Evolutionary conservation across 2,329 filamentous ascomycete species (phyloP), one percentile per base, ranked within the genome.

Genomic region (Truncatella angustata): DNA sequence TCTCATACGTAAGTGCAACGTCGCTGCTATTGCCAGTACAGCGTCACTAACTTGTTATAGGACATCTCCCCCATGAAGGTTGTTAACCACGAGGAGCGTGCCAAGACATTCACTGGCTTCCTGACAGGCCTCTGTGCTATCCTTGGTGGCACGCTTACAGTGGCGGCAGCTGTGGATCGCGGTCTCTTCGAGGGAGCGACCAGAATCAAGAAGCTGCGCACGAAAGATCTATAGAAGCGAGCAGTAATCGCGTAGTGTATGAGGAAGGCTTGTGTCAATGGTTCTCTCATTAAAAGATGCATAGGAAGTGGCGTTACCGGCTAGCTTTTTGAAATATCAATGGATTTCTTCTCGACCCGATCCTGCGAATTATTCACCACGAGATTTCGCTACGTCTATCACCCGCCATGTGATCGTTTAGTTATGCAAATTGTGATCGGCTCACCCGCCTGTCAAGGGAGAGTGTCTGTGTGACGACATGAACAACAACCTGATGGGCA

Each of bases 1-100:
- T 99, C 76, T 96, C 91, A 59, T 99, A 99, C 63, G 90, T 92
- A 78, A 82, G 88, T 82, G n/a, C n/a, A n/a, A n/a, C n/a, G n/a
- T n/a, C n/a, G n/a, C n/a, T n/a, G n/a, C n/a, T n/a, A n/a, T n/a
- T n/a, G n/a, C n/a, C n/a, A n/a, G n/a, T n/a, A n/a, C n/a, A n/a
- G n/a, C n/a, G n/a, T 26, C 35, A 49, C 65, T 70, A 50, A 63
- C 43, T 40, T 3, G 16, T 35, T 1, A 32, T 50, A 92, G 88
- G 94, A 99, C 64, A 99, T 99, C 70, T 97, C 93, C 2, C 94
- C 94, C 4, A 99, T 99, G 94, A 99, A 97, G 76, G 93, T 99
- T 55, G 88, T 99, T 73, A 99, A 99, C 77, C 88, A 92, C 51
- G 95, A 99, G 75, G 87, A 90, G 60, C 84, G 90, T 43, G 78